Evolutionary conservation across 345 rosid species (phyloP), one percentile per base, ranked within the genome.

Genomic region (Microcos paniculata): DNA sequence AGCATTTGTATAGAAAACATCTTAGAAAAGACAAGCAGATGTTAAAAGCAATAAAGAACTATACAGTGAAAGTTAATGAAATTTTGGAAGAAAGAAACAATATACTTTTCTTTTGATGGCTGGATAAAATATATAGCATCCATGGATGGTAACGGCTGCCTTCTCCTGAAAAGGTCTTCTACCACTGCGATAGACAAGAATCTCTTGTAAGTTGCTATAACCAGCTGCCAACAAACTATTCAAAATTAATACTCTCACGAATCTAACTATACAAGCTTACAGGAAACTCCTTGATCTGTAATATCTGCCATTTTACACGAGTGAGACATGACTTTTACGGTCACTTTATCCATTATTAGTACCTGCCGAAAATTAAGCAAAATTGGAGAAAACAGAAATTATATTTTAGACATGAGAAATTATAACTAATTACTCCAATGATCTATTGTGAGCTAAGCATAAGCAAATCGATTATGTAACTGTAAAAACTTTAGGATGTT

Each of bases 301-400:
- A 95, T 94, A 78, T 94, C 98, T 2, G 94, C 90, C 97, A 94
- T 94, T 81, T 90, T 92, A 84, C 98, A 94, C 6, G 95, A 86
- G 71, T 87, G 84, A 49, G 98, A 91, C 96, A 94, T 88, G 16
- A 94, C 98, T 83, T 94, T 94, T 51, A 94, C 85, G 1, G 96
- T 94, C 73, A 94, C 97, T 81, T 87, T 94, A 71, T 94, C 98
- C 97, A 94, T 94, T 74, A 94, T 94, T 33, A 94, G 89, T 45
- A 94, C 91, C 98, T 94, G 87, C 52, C 55, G 55, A 75, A 28
- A 59, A 78, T 48, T 14, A 23, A 49, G 15, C 38, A 69, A 42
- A 3, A 35, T 35, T 35, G 40, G 40, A 1, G 40, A 35, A 35
- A 35, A 35, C 40, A 35, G 40, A 35, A 7, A 35, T 35, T 35